Conservation (phyloP, 2,329 filamentous ascomycete genomes). For the Bipolaris sorokiniana region DNA sequence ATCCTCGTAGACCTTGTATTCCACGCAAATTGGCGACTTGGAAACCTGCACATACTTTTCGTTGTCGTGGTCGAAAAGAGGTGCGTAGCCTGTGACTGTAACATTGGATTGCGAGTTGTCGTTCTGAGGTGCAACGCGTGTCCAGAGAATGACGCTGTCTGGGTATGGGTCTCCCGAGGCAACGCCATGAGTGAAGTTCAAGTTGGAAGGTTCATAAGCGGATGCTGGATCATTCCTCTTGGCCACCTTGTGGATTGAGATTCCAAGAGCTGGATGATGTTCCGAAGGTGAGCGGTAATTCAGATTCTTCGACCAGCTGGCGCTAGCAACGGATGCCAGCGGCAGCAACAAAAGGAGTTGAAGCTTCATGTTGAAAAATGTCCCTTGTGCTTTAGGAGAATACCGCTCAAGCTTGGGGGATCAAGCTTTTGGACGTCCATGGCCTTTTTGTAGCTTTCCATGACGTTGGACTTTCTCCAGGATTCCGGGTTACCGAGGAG, state of each 20-base stretch:
- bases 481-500: conserved; percentile 7
- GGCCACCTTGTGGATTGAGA: conserved; percentile 67
- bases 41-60: conserved; percentile 61
- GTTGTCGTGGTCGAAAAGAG: conserved; percentile 61
- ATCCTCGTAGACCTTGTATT: conserved; percentile 65
- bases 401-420: conserved; percentile 7
- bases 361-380: conserved; percentile 33
- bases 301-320: conserved; percentile 58
- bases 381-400: conserved; percentile 2
- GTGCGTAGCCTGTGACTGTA: conserved; percentile 63
- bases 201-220: conserved; percentile 26
- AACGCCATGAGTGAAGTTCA: conserved; percentile 55
- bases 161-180: conserved; percentile 56
- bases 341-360: conserved; percentile 31
- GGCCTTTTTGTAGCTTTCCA: conserved; percentile 30
- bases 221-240: conserved; percentile 54
- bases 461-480: conserved; percentile 5
- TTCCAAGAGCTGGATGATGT: conserved; percentile 67
- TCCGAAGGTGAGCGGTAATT: conserved; percentile 73
- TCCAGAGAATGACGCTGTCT: conserved; percentile 46
- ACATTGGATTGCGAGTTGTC: conserved; percentile 52
- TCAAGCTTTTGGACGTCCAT: conserved; percentile 7
- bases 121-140: conserved; percentile 44
- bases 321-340: conserved; percentile 24
- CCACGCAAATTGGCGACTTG: conserved; percentile 69